phyloP scores from a whole-genome alignment of 768 basidiomycete genomes.

The Kockovaella imperatae region DNA sequence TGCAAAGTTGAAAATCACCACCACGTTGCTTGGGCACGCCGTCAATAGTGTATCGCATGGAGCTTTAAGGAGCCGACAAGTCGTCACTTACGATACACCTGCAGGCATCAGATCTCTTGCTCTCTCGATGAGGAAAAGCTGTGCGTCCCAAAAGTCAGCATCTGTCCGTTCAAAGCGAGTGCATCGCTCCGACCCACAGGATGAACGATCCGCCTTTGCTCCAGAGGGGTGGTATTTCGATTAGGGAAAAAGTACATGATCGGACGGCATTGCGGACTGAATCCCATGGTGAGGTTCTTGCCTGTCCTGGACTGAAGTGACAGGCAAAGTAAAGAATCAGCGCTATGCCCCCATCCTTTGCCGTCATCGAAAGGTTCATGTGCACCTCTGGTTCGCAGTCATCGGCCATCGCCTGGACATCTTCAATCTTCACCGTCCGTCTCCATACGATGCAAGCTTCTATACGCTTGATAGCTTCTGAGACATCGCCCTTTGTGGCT shows the following conservation, averaged over 20 bases:
- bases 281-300: slow-evolving; percentile 35
- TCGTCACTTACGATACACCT: slow-evolving; percentile 31
- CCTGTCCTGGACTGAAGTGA: slow-evolving; percentile 22
- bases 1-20: slow-evolving; percentile 36
- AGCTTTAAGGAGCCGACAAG: neutral
- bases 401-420: slow-evolving; percentile 30
- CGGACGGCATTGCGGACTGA: slow-evolving; percentile 23
- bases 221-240: slow-evolving; percentile 22
- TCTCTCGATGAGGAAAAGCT: slow-evolving; percentile 40
- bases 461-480: slow-evolving; percentile 28
- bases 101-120: slow-evolving; percentile 37
- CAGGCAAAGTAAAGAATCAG: neutral
- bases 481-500: slow-evolving; percentile 31
- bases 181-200: slow-evolving; percentile 14
- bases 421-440: slow-evolving; percentile 30
- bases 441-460: slow-evolving; percentile 35
- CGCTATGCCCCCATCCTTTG: neutral
- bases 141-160: slow-evolving; percentile 9
- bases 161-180: neutral
- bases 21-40: slow-evolving; percentile 15
- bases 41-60: neutral
- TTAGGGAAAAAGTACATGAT: slow-evolving; percentile 40
- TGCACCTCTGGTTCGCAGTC: slow-evolving; percentile 29
- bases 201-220: slow-evolving; percentile 23
- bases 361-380: neutral